Conservation (phyloP, 345 rosid species). For the Heritiera fomes region DNA sequence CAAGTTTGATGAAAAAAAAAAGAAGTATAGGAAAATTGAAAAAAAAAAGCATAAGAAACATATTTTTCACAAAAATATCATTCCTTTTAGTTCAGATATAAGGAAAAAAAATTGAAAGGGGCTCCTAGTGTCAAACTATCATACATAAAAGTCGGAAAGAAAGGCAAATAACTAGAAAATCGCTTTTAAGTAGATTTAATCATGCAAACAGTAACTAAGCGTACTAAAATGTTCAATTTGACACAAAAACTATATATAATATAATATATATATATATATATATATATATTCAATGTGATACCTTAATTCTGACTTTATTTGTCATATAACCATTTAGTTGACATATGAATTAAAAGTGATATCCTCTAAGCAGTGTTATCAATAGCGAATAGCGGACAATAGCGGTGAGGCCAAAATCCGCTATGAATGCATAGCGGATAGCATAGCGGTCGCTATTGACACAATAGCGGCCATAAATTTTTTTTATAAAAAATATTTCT, state of each 20-base stretch:
- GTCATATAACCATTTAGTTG: neutral
- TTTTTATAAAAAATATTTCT: too few species aligned
- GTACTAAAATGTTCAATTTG: neutral
- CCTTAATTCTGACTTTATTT: neutral
- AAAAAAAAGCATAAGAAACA: neutral
- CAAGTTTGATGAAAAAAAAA: neutral
- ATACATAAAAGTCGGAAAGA: neutral
- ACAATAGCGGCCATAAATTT: too few species aligned
- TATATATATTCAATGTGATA: neutral
- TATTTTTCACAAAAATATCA: neutral
- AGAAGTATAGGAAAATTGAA: neutral
- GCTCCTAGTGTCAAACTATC: neutral
- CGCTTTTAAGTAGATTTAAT: neutral
- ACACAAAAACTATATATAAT: neutral
- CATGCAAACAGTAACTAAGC: neutral
- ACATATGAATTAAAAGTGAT: neutral
- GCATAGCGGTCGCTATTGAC: too few species aligned
- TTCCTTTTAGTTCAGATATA: neutral
- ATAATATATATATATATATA: too few species aligned
- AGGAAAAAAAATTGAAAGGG: neutral
- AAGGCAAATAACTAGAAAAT: neutral
- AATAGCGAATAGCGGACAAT: too few species aligned
- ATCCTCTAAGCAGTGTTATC: neutral
- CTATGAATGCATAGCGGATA: too few species aligned
- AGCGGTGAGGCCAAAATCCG: too few species aligned